Conservation (phyloP, 1,284 basidiomycete species). For the Microbotryum violaceum region DNA sequence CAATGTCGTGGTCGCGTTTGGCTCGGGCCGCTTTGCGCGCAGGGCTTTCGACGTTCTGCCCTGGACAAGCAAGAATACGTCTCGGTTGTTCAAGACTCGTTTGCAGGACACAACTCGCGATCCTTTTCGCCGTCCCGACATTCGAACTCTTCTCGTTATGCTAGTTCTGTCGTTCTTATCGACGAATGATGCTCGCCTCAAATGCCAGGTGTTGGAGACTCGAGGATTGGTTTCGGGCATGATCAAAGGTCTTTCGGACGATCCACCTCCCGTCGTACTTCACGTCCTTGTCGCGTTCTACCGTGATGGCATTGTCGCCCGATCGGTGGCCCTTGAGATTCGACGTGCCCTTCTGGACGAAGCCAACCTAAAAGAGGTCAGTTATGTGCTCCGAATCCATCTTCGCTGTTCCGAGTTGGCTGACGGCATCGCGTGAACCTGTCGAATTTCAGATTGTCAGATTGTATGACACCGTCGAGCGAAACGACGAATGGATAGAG, state of each 20-base stretch:
- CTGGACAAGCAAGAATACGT: conserved; percentile 26
- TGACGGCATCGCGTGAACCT: background rate
- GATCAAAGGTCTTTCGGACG: conserved; percentile 28
- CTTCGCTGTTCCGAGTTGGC: background rate
- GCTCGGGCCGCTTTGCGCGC: conserved; percentile 19
- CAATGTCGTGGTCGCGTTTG: conserved; percentile 29
- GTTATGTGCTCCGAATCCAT: background rate
- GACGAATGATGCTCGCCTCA: conserved; percentile 20
- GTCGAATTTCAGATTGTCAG: conserved; percentile 18
- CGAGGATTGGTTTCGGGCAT: conserved; percentile 24
- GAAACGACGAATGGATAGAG: background rate
- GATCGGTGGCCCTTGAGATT: conserved; percentile 23
- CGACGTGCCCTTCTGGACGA: conserved; percentile 27
- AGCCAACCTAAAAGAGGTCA: conserved; percentile 21
- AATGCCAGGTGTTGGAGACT: conserved; percentile 24
- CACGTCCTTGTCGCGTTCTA: conserved; percentile 21
- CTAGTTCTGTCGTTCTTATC: conserved; percentile 28
- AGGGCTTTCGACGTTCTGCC: conserved; percentile 19
- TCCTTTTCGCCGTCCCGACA: conserved; percentile 23
- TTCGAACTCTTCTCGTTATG: conserved; percentile 29
- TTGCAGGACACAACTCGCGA: conserved; percentile 17
- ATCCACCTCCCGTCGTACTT: conserved; percentile 22
- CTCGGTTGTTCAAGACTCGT: conserved; percentile 28
- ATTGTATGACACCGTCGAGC: conserved; percentile 14
- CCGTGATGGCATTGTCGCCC: conserved; percentile 16